A percentile compares a stretch with the other conserved stretches of the same genome.
phyloP scores from a whole-genome alignment of 2,329 filamentous ascomycete genomes.

The Claviceps digitariae region DNA sequence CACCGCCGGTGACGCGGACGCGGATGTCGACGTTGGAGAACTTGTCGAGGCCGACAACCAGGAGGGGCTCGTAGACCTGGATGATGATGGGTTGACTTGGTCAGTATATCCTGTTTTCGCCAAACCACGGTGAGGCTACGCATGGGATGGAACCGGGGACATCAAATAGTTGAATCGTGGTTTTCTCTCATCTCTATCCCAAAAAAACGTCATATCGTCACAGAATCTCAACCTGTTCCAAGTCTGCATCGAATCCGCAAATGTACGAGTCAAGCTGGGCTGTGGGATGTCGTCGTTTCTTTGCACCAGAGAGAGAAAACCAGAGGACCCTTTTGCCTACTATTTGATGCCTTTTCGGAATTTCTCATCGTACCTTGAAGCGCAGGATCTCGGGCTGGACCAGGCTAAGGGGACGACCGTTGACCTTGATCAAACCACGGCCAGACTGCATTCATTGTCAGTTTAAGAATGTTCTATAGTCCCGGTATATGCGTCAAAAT shows the following conservation, averaged over 20 bases:
- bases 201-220: not conserved
- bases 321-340: not conserved
- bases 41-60: slow-evolving; percentile 95
- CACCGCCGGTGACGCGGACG: slow-evolving; percentile 90
- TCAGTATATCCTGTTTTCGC: not conserved
- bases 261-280: too few species aligned
- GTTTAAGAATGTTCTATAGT: slow-evolving; percentile 3
- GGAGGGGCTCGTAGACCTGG: slow-evolving; percentile 93
- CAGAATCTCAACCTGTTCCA: not conserved
- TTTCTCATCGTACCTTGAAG: slow-evolving; percentile 62
- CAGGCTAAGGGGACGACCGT: slow-evolving; percentile 87
- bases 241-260: not conserved
- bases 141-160: not conserved
- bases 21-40: slow-evolving; percentile 95
- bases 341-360: not conserved
- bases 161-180: too few species aligned
- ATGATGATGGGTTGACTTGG: not conserved
- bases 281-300: not conserved
- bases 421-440: slow-evolving; percentile 88
- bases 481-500: not conserved
- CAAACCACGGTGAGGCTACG: not conserved
- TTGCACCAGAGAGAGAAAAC: not conserved
- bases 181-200: not conserved
- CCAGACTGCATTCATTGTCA: slow-evolving; percentile 25
- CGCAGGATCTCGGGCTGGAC: slow-evolving; percentile 93